Evolutionary conservation across 495 filamentous ascomycete genomes (phyloP).

Genomic region (Hypoxylon trugodes): DNA sequence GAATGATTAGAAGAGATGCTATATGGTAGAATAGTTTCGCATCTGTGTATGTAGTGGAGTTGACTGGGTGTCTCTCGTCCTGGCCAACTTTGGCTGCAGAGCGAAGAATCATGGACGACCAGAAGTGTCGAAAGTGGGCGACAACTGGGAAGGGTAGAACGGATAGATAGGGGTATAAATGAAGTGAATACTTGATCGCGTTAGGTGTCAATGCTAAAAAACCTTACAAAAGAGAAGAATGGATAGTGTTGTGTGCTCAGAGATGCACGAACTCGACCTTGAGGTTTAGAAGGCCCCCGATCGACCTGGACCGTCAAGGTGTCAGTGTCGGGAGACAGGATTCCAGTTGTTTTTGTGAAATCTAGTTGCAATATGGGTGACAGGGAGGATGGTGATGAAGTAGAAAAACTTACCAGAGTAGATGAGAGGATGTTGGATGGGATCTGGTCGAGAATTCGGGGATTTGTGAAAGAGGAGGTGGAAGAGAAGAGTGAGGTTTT

Average conservation of each 20-base stretch:
- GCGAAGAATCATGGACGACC: slow-evolving; percentile 23
- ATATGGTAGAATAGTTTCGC: too few relatives aligned
- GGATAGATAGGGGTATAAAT: slow-evolving; percentile 32
- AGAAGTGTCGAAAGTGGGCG: slow-evolving; percentile 6
- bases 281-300: slow-evolving; percentile 39
- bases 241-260: slow-evolving; percentile 48
- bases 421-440: slow-evolving; percentile 37
- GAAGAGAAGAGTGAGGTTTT: slow-evolving; percentile 49
- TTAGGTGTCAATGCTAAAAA: slow-evolving; percentile 42
- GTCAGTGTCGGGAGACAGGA: slow-evolving; percentile 23
- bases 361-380: not conserved
- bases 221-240: slow-evolving; percentile 49
- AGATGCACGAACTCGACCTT: slow-evolving; percentile 45
- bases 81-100: slow-evolving; percentile 29
- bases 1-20: not conserved
- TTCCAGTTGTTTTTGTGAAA: slow-evolving; percentile 7
- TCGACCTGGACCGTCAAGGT: slow-evolving; percentile 36
- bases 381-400: slow-evolving; percentile 24
- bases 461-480: slow-evolving; percentile 48
- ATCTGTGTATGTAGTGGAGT: not conserved
- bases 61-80: slow-evolving; percentile 14
- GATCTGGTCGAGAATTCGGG: slow-evolving; percentile 40
- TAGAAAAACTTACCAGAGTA: slow-evolving; percentile 36
- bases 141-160: slow-evolving; percentile 14
- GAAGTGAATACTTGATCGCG: slow-evolving; percentile 48